Conservation (phyloP, 2,329 filamentous ascomycete genomes). For the Nakataea oryzae region DNA sequence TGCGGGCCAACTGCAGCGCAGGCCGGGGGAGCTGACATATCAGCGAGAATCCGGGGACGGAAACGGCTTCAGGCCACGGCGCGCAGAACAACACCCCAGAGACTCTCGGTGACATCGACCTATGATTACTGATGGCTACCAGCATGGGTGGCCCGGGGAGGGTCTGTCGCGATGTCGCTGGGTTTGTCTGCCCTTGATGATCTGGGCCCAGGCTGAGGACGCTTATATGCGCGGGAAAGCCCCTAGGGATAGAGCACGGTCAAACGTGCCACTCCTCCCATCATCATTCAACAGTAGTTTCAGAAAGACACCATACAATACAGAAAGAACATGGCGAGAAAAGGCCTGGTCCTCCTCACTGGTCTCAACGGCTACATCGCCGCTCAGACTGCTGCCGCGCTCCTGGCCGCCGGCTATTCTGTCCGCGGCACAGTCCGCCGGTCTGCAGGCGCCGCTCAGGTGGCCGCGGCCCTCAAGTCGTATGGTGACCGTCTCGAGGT, state of each 20-base stretch:
- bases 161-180: background rate
- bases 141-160: background rate
- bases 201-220: too few relatives aligned
- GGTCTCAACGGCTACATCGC: constrained; percentile 24
- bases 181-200: background rate
- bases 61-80: background rate
- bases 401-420: constrained; percentile 18
- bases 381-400: constrained; percentile 15
- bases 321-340: background rate
- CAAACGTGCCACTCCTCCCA: too few relatives aligned
- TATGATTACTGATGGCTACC: background rate
- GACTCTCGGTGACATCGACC: background rate
- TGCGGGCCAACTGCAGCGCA: background rate
- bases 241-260: background rate
- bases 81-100: background rate
- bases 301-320: background rate
- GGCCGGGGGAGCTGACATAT: background rate
- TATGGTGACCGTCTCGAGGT: constrained; percentile 8
- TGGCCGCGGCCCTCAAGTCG: constrained; percentile 5
- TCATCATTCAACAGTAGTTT: background rate
- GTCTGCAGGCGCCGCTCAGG: background rate
- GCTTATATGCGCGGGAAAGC: background rate
- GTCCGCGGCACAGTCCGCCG: constrained; percentile 21
- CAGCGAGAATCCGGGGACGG: background rate
- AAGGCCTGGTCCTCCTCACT: constrained; percentile 18